Evolutionary conservation across 371 early-diverging fungal species (phyloP).

Genomic region (Coemansia sp.): DNA sequence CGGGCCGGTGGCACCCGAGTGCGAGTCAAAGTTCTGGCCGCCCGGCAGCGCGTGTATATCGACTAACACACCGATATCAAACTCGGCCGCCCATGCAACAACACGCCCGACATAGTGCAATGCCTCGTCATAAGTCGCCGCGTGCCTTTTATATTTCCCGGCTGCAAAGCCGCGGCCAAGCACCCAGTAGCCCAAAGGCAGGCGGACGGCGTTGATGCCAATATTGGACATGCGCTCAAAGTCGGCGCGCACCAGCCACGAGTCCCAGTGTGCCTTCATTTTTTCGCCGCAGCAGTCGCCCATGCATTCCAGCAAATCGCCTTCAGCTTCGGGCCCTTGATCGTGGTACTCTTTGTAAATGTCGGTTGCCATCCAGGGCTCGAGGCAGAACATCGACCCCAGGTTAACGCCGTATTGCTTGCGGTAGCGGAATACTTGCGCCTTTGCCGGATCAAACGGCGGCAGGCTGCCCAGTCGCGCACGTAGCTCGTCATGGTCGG

Average conservation of each 20-base stretch:
- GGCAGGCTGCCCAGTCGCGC: constrained; percentile 5
- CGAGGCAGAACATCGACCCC: constrained; percentile 16
- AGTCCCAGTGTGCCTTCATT: constrained; percentile 16
- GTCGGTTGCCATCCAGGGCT: constrained; percentile 16
- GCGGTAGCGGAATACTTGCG: constrained; percentile 14
- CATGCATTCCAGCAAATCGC: constrained; percentile 16
- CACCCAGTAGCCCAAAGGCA: constrained; percentile 16
- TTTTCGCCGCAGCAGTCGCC: background rate
- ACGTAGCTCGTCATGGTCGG: background rate
- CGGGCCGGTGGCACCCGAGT: constrained; percentile 11
- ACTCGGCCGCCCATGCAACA: constrained; percentile 10
- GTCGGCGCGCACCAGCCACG: constrained; percentile 14
- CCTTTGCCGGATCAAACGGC: constrained; percentile 4
- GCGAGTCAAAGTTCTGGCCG: constrained; percentile 15
- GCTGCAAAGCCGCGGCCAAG: constrained; percentile 1
- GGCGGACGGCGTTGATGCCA: constrained; percentile 12
- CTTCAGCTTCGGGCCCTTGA: constrained; percentile 10
- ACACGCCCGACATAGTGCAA: constrained; percentile 3
- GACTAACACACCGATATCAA: constrained; percentile 11
- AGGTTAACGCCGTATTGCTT: constrained; percentile 17
- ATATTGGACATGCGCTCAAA: constrained; percentile 14
- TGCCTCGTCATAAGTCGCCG: background rate
- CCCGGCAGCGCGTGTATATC: constrained; percentile 16
- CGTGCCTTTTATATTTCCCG: background rate
- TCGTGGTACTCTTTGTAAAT: constrained; percentile 6